Evolutionary conservation across 345 rosid genomes (phyloP), one percentile per base, ranked within the genome.

Genomic region (Arabis hirsuta): DNA sequence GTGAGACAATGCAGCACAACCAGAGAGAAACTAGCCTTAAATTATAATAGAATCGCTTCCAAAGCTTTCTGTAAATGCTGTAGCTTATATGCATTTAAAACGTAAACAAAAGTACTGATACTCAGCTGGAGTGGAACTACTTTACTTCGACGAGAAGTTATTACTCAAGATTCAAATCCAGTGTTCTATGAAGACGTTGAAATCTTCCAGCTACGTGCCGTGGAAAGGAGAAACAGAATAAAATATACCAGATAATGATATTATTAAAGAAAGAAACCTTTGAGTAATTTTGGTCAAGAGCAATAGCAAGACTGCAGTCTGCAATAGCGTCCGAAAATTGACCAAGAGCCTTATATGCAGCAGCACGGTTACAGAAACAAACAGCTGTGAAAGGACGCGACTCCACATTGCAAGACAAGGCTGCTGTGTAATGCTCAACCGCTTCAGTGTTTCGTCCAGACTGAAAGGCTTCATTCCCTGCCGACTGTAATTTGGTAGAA

Each of bases 321-420:
- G 99, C 94, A 79, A 88, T 88, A 59, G 98, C 98, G 72, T 91
- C 98, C 38, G 85, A 85, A 27, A 85, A 69, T 80, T 88, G 96
- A 71, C 94, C 90, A 77, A 87, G 64, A 42, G 92, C 88, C 66
- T 90, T 92, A 82, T 85, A 85, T 10, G 97, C 92, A 41, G 97
- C 98, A 74, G 99, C 98, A 74, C 99, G 96, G 81, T 92, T 95
- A 79, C 97, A 95, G 77, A 90, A 90, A 79, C 99, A 95, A 73
- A 90, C 81, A 56, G 98, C 99, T 27, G 97, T 89, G 81, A 88
- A 91, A 62, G 97, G 89, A 34, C 92, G 92, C 54, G 97, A 90
- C 76, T 95, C 96, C 76, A 88, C 82, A 60, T 83, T 85, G 82
- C 81, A 79, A 48, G 91, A 85, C 77, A 91, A 74, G 46, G 98